phyloP scores from a whole-genome alignment of 2,329 filamentous ascomycete species.

The Sporothrix schenckii region DNA sequence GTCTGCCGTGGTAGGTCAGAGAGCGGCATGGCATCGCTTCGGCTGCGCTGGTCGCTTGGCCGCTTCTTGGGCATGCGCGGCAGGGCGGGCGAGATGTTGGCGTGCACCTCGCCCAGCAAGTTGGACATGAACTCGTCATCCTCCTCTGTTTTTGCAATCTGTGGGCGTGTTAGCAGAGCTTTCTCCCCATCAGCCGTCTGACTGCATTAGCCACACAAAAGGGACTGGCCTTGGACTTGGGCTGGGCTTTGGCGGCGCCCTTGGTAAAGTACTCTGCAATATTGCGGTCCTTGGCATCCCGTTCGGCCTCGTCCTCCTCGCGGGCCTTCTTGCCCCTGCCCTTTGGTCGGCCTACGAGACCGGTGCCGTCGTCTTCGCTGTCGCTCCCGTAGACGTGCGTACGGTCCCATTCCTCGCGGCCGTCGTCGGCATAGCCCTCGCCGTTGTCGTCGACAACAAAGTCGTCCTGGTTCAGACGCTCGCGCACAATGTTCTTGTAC shows the following conservation, averaged over 20 bases:
- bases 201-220: not conserved
- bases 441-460: conserved; percentile 99
- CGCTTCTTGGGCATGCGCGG: conserved; percentile 66
- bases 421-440: conserved; percentile 94
- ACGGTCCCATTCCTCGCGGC: conserved; percentile 90
- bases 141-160: conserved; percentile 79
- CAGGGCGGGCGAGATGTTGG: conserved; percentile 62
- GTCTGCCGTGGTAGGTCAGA: conserved; percentile 59
- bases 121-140: conserved; percentile 86
- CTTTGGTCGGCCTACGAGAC: conserved; percentile 49
- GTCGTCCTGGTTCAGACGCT: conserved; percentile 88
- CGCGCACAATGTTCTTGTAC: conserved; percentile 93
- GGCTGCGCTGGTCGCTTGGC: conserved; percentile 73
- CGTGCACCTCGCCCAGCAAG: conserved; percentile 85
- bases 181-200: not conserved
- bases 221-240: conserved; percentile 75
- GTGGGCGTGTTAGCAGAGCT: not conserved
- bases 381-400: conserved; percentile 70
- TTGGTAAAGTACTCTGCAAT: conserved; percentile 95
- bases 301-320: conserved; percentile 81
- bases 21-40: conserved; percentile 75
- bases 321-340: conserved; percentile 78
- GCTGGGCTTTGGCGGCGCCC: conserved; percentile 65
- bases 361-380: conserved; percentile 65
- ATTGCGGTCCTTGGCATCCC: conserved; percentile 84